A percentile compares a stretch with the other conserved stretches of the same genome.
phyloP scores from a whole-genome alignment of 768 basidiomycete genomes.

The Trametes cubensis region DNA sequence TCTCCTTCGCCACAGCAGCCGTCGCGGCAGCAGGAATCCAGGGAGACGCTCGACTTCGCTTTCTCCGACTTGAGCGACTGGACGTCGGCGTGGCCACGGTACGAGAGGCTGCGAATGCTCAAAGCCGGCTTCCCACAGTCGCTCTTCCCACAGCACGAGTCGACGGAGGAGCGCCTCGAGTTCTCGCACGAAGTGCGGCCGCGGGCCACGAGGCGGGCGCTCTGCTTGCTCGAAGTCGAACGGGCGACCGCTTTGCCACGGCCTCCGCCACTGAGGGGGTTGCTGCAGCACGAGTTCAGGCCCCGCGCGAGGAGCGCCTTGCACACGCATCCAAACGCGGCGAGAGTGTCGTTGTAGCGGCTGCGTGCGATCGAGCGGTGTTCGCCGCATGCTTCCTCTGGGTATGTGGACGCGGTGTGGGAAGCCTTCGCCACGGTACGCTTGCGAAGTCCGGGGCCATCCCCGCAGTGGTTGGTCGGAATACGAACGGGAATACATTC shows the following conservation, averaged over 20 bases:
- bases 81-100: slow-evolving; percentile 4
- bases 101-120: slow-evolving; percentile 18
- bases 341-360: slow-evolving; percentile 33
- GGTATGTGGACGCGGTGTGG: slow-evolving; percentile 5
- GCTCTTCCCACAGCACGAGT: slow-evolving; percentile 28
- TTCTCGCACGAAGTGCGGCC: slow-evolving; percentile 8
- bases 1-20: slow-evolving; percentile 21
- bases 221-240: slow-evolving; percentile 9
- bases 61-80: background rate
- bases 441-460: slow-evolving; percentile 26
- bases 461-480: background rate
- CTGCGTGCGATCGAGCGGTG: slow-evolving; percentile 30
- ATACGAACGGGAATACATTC: background rate
- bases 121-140: slow-evolving; percentile 12
- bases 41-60: slow-evolving; percentile 13
- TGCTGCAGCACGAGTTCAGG: slow-evolving; percentile 32
- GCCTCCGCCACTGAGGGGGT: background rate
- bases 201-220: background rate
- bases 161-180: slow-evolving; percentile 17
- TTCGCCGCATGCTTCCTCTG: slow-evolving; percentile 31
- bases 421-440: slow-evolving; percentile 10
- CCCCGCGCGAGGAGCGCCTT: slow-evolving; percentile 33
- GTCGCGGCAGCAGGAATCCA: slow-evolving; percentile 24
- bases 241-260: slow-evolving; percentile 8
- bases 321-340: slow-evolving; percentile 36